Conservation (phyloP, 805 yeast species). For the Jamesozyma rosinii region DNA sequence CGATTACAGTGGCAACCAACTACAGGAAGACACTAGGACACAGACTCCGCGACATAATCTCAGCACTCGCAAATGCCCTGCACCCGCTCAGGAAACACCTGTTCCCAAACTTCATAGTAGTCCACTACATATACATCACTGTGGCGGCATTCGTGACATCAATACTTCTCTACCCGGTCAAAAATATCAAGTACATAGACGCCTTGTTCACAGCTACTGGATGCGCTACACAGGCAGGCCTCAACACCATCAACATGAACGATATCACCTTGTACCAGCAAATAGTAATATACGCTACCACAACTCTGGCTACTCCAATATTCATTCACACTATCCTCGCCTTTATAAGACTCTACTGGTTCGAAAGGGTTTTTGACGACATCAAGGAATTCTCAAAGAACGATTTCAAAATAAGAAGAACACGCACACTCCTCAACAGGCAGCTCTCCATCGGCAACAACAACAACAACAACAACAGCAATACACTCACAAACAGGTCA, state of each 20-base stretch:
- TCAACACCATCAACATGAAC: slow-evolving; percentile 66
- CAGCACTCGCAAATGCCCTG: slow-evolving; percentile 16
- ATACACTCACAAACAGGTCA: not conserved
- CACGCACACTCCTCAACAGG: slow-evolving; percentile 30
- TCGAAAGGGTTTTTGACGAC: slow-evolving; percentile 73
- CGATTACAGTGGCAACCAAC: not conserved
- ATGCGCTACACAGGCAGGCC: slow-evolving; percentile 81
- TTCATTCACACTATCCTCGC: slow-evolving; percentile 73
- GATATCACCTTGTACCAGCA: slow-evolving; percentile 66
- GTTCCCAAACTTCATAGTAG: slow-evolving; percentile 40
- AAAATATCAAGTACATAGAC: slow-evolving; percentile 60
- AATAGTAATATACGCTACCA: slow-evolving; percentile 49
- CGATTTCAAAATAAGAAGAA: slow-evolving; percentile 70
- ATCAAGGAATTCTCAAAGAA: slow-evolving; percentile 65
- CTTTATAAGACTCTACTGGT: slow-evolving; percentile 75
- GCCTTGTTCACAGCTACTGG: slow-evolving; percentile 66
- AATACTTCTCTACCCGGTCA: slow-evolving; percentile 62
- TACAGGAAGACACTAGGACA: slow-evolving; percentile 32
- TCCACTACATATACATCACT: slow-evolving; percentile 64
- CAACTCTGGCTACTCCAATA: slow-evolving; percentile 73
- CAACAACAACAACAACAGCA: not conserved
- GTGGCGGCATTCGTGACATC: slow-evolving; percentile 54
- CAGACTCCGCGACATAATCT: slow-evolving; percentile 30
- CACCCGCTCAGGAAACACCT: slow-evolving; percentile 30
- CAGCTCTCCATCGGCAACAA: not conserved